Evolutionary conservation across 1,139 yeast genomes (phyloP), one percentile per base, ranked within the genome.

Genomic region (Nakaseomyces sp.): DNA sequence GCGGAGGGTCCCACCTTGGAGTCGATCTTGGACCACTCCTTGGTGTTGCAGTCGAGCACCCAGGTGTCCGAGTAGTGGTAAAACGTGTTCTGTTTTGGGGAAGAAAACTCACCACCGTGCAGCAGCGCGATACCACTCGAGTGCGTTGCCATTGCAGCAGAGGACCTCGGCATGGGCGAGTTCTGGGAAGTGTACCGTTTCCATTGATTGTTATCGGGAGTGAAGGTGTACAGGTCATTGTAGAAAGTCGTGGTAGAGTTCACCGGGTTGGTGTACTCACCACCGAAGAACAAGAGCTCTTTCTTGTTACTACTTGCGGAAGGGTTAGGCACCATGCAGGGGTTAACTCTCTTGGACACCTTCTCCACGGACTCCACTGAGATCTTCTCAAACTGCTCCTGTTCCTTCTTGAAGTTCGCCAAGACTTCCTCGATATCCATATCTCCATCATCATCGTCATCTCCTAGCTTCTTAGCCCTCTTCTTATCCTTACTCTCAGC

Each of bases 11-110:
- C 80, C 48, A 72, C 75, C 52, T 81, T 83, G 41, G 70, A 69
- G 45, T 91, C 97, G 6, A 88, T 68, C 58, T 88, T 88, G 19
- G 85, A 73, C 97, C 97, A 91, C 64, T 88, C 96, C 56, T 85
- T 87, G 13, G 82, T 71, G 26, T 76, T 79, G 1, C 89, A 76
- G 57, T 91, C 97, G 48, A 91, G 68, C 43, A 89, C 72, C 97
- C 97, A 91, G 3, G 96, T 83, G 59, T 91, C 98, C 16, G 96
- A 93, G 62, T 87, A 91, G 64, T 91, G 98, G 63, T 91, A 93
- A 63, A 91, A 91, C 0, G 96, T 87, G 42, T 88, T 80, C 64
- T 91, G 98, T 58, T 89, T 91, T 2, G 97, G 97, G 6, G 95
- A 85, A 1, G 96, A 86, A 56, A 91, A 91, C 64, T 91, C 98